These are phyloP conservation scores for Aspergillus mulundensis DNA, from an alignment of 495 filamentous ascomycete species.

Conservation along the genomic window DNA sequence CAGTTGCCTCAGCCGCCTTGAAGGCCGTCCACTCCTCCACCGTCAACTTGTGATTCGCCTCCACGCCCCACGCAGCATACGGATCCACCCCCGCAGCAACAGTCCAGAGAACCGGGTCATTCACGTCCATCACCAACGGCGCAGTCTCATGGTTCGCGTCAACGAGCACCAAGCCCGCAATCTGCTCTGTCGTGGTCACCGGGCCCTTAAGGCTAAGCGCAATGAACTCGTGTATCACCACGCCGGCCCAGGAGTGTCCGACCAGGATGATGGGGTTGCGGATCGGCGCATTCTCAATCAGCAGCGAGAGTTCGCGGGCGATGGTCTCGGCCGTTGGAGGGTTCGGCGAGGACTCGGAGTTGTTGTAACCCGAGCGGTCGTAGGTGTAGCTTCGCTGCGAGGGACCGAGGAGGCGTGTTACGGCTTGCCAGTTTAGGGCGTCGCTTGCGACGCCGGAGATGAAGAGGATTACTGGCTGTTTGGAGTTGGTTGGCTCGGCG, in stretches of 20 bases:
- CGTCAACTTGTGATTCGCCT: too few relatives aligned
- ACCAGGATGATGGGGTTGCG: slow-evolving; percentile 13
- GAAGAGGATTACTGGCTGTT: not conserved
- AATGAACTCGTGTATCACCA: slow-evolving; percentile 17
- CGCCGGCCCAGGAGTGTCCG: slow-evolving; percentile 18
- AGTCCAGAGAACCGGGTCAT: slow-evolving; percentile 13
- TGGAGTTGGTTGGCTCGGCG: slow-evolving; percentile 7
- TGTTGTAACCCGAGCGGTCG: slow-evolving; percentile 16
- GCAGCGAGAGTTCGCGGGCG: too few relatives aligned
- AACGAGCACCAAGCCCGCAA: slow-evolving; percentile 16
- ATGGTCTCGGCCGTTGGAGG: slow-evolving; percentile 8
- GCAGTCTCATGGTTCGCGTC: slow-evolving; percentile 18
- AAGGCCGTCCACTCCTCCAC: too few relatives aligned
- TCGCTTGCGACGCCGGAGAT: slow-evolving; percentile 17
- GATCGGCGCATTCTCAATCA: not conserved
- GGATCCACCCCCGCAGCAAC: not conserved
- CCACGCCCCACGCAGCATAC: too few relatives aligned
- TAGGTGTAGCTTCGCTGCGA: slow-evolving; percentile 16
- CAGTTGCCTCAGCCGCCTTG: too few relatives aligned
- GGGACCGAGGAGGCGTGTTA: slow-evolving; percentile 7
- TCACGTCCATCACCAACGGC: slow-evolving; percentile 16
- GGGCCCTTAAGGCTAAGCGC: slow-evolving; percentile 7
- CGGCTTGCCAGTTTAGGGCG: slow-evolving; percentile 16
- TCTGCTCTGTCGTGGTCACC: too few relatives aligned
- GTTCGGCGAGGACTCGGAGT: slow-evolving; percentile 10